A percentile compares a stretch with the other conserved stretches of the same genome.
Evolutionary conservation across 2,329 filamentous ascomycete genomes (phyloP).

Genomic region (Apiospora kogelbergensis): DNA sequence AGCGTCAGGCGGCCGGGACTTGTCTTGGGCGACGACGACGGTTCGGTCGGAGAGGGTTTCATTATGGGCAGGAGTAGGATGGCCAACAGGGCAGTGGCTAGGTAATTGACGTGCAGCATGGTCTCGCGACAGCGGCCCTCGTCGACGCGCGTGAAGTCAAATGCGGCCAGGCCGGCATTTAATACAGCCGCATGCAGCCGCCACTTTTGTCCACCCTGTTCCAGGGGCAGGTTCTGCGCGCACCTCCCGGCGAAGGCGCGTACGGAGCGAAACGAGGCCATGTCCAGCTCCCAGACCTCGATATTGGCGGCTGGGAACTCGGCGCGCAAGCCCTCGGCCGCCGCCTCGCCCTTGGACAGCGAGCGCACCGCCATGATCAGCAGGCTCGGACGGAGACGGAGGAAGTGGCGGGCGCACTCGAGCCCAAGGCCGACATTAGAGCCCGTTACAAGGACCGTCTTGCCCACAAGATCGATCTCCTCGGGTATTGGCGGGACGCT

Average conservation of each 20-base stretch:
- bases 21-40: not conserved
- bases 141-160: slow-evolving; percentile 16
- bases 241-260: slow-evolving; percentile 34
- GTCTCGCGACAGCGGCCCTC: slow-evolving; percentile 36
- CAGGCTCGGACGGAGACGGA: slow-evolving; percentile 26
- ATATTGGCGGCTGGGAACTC: slow-evolving; percentile 25
- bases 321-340: slow-evolving; percentile 18
- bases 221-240: slow-evolving; percentile 21
- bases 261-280: slow-evolving; percentile 38
- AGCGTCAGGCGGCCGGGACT: slow-evolving; percentile 18
- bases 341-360: slow-evolving; percentile 24
- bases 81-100: slow-evolving; percentile 48
- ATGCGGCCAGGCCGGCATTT: slow-evolving; percentile 30
- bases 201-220: not conserved
- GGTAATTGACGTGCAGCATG: slow-evolving; percentile 49
- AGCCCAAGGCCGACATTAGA: slow-evolving; percentile 26
- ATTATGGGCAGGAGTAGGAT: slow-evolving; percentile 44
- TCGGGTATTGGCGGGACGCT: slow-evolving; percentile 12
- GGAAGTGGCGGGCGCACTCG: slow-evolving; percentile 36
- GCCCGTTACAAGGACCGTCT: slow-evolving; percentile 40
- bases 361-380: slow-evolving; percentile 35
- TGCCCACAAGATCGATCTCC: slow-evolving; percentile 30
- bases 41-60: slow-evolving; percentile 14
- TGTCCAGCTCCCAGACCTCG: slow-evolving; percentile 43
- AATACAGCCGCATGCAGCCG: slow-evolving; percentile 40